Evolutionary conservation across 1,284 basidiomycete genomes (phyloP).

Genomic region (Melampsora abietis-canadensis): DNA sequence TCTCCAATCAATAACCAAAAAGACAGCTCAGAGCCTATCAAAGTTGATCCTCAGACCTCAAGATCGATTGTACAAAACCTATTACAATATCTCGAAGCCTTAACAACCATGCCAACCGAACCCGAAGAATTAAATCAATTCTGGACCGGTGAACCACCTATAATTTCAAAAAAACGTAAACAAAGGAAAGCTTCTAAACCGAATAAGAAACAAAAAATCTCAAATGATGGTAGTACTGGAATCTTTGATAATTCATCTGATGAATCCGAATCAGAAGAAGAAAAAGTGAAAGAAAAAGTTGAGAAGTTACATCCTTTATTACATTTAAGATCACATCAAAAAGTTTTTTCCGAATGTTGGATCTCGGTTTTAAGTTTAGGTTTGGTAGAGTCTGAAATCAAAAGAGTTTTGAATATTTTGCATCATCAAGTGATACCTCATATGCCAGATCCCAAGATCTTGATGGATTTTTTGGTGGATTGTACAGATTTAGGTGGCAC

Average conservation of each 20-base stretch:
- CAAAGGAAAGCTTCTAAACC: slow-evolving; percentile 40
- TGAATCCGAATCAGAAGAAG: slow-evolving; percentile 51
- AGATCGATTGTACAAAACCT: slow-evolving; percentile 61
- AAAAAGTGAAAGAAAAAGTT: slow-evolving; percentile 47
- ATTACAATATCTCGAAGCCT: slow-evolving; percentile 69
- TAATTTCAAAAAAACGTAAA: slow-evolving; percentile 55
- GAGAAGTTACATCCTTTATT: slow-evolving; percentile 59
- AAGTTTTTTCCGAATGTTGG: slow-evolving; percentile 76
- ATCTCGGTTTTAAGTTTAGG: slow-evolving; percentile 64
- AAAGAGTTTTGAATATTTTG: slow-evolving; percentile 71
- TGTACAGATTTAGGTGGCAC: slow-evolving; percentile 84
- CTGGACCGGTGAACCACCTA: slow-evolving; percentile 65
- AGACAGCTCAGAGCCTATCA: slow-evolving; percentile 26
- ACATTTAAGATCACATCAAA: slow-evolving; percentile 67
- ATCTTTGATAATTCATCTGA: slow-evolving; percentile 52
- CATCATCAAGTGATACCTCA: slow-evolving; percentile 81
- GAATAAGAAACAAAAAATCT: slow-evolving; percentile 46
- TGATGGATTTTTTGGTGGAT: slow-evolving; percentile 90
- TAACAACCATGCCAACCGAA: slow-evolving; percentile 77
- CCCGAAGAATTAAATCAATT: slow-evolving; percentile 74
- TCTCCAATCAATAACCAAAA: slow-evolving; percentile 44
- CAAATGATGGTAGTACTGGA: slow-evolving; percentile 45
- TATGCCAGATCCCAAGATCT: slow-evolving; percentile 66
- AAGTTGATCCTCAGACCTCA: slow-evolving; percentile 52
- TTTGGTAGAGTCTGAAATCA: slow-evolving; percentile 56